Percentiles rank a stretch among this genome's conserved stretches.
Evolutionary conservation across 768 basidiomycete genomes (phyloP).

Genomic region (Calocera viscosa): DNA sequence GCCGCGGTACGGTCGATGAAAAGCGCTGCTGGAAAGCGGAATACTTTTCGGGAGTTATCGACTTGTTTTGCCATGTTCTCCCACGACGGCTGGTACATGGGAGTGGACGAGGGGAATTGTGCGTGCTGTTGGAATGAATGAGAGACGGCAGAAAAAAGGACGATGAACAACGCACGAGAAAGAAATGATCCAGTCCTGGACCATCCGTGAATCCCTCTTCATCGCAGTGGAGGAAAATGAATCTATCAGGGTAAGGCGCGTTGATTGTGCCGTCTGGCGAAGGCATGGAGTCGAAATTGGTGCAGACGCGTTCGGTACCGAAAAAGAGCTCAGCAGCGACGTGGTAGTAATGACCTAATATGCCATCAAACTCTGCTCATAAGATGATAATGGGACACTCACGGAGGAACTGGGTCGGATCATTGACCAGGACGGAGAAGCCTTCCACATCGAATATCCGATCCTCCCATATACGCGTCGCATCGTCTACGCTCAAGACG

Average conservation of each 20-base stretch:
- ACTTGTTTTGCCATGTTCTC: background rate
- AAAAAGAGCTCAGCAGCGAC: slow-evolving; percentile 71
- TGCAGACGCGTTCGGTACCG: slow-evolving; percentile 56
- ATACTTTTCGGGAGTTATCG: slow-evolving; percentile 30
- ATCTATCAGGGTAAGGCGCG: slow-evolving; percentile 47
- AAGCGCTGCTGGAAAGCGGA: slow-evolving; percentile 58
- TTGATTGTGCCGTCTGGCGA: slow-evolving; percentile 27
- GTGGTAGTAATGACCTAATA: slow-evolving; percentile 77
- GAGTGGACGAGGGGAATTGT: background rate
- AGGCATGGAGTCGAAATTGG: slow-evolving; percentile 23
- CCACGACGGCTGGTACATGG: background rate
- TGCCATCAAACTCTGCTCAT: background rate
- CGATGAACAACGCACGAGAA: slow-evolving; percentile 30
- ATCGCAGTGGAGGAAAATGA: slow-evolving; percentile 48
- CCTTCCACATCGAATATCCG: slow-evolving; percentile 59
- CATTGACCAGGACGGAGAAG: slow-evolving; percentile 60
- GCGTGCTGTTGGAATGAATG: background rate
- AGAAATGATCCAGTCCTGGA: slow-evolving; percentile 56
- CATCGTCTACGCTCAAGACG: slow-evolving; percentile 48
- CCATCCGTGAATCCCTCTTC: slow-evolving; percentile 43
- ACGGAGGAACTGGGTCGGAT: slow-evolving; percentile 42
- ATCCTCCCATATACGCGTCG: slow-evolving; percentile 47
- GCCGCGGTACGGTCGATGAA: slow-evolving; percentile 70
- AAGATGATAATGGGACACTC: background rate
- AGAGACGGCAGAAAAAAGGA: background rate